Conservation (phyloP, 495 filamentous ascomycete genomes). For the Penicillium lividum region DNA sequence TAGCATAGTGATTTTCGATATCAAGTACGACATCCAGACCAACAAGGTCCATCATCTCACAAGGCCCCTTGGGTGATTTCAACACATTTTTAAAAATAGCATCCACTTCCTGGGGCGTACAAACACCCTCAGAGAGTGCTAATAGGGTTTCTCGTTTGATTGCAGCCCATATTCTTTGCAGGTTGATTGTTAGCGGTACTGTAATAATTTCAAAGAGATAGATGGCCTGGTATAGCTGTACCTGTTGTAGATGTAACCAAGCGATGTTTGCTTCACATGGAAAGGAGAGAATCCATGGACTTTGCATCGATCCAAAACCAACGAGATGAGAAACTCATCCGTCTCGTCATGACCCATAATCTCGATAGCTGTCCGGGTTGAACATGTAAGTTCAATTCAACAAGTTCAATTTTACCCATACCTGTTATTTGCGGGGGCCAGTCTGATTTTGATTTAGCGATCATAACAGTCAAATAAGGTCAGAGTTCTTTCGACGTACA, state of each 20-base stretch:
- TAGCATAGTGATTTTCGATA: slow-evolving; percentile 43
- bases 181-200: background rate
- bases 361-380: slow-evolving; percentile 31
- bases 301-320: slow-evolving; percentile 27
- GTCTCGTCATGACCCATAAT: slow-evolving; percentile 40
- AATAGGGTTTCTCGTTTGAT: slow-evolving; percentile 42
- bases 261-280: slow-evolving; percentile 35
- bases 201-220: background rate
- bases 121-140: slow-evolving; percentile 34
- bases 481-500: slow-evolving; percentile 26
- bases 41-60: slow-evolving; percentile 44
- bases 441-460: slow-evolving; percentile 19
- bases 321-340: slow-evolving; percentile 26
- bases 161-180: slow-evolving; percentile 42
- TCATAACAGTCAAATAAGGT: background rate
- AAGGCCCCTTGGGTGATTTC: slow-evolving; percentile 38
- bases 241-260: slow-evolving; percentile 45
- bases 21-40: slow-evolving; percentile 41
- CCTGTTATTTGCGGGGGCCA: slow-evolving; percentile 44
- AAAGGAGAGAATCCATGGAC: slow-evolving; percentile 41
- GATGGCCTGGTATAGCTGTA: slow-evolving; percentile 5
- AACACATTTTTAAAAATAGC: slow-evolving; percentile 41
- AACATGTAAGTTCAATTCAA: no score
- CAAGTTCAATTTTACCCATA: slow-evolving; percentile 3
- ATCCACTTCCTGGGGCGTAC: slow-evolving; percentile 37